phyloP scores from a whole-genome alignment of 305 asterid species.

The Fraxinus floribunda region DNA sequence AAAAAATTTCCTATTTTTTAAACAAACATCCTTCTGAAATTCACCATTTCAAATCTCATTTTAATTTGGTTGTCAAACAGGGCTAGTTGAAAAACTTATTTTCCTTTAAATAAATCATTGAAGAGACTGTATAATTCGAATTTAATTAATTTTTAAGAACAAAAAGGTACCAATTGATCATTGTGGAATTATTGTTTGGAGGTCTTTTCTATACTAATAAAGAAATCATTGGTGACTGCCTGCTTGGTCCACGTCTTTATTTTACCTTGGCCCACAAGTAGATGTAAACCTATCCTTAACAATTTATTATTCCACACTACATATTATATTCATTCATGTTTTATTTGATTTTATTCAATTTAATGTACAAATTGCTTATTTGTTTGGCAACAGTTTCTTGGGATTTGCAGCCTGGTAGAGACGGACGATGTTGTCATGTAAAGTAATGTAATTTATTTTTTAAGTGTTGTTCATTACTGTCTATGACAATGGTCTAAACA shows the following conservation, averaged over 20 bases:
- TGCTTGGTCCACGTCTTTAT: conserved; percentile 7
- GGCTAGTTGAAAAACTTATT: background rate
- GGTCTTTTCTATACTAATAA: background rate
- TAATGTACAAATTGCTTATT: background rate
- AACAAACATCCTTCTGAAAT: too few species aligned
- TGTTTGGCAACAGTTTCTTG: conserved; percentile 44
- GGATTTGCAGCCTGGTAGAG: conserved; percentile 53
- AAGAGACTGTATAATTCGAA: background rate
- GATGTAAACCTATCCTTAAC: background rate
- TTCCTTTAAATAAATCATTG: background rate
- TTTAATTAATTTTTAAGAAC: background rate
- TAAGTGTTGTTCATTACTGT: background rate
- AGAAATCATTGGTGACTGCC: background rate
- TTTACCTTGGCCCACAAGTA: background rate
- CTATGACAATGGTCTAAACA: background rate
- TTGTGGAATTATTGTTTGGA: background rate
- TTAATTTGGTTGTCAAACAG: too few species aligned
- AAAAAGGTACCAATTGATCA: background rate
- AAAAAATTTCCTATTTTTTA: too few species aligned
- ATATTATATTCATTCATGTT: too few species aligned
- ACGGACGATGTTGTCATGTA: background rate
- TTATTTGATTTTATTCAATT: background rate
- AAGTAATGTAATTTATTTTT: background rate
- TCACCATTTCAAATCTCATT: too few species aligned
- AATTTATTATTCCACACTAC: too few species aligned